Evolutionary conservation across 441 rosid species (phyloP).

Genomic region (Gossypium schwendimanii): DNA sequence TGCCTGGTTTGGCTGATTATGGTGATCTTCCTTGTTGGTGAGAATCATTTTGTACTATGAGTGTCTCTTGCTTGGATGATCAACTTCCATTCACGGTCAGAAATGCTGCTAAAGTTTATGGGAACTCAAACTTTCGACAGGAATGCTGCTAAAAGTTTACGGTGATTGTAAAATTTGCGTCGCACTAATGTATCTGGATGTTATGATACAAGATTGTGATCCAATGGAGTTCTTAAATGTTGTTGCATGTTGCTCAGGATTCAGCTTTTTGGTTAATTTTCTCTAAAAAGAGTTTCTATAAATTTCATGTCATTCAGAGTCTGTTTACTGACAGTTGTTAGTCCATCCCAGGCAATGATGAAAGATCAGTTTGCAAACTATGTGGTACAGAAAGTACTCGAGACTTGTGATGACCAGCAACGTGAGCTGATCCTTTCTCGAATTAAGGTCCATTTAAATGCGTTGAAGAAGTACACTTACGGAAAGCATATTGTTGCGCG

Average conservation of each 20-base stretch:
- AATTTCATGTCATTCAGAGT: not conserved
- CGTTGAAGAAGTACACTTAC: constrained; percentile 91
- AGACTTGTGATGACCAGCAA: constrained; percentile 91
- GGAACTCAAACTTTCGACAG: not conserved
- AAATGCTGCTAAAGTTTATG: not conserved
- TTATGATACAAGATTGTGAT: not conserved
- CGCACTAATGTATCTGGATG: not conserved
- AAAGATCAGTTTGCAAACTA: constrained; percentile 98
- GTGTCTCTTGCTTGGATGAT: not conserved
- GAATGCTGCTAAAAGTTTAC: not conserved
- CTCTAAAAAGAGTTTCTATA: not conserved
- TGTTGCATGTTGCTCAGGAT: not conserved
- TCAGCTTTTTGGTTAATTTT: not conserved
- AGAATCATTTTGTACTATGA: not conserved
- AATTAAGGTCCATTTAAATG: constrained; percentile 86
- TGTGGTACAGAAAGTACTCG: constrained; percentile 92
- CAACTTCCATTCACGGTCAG: not conserved
- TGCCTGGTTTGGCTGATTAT: not conserved
- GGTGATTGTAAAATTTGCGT: not conserved
- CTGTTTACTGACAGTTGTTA: not conserved
- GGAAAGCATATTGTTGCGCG: constrained; percentile 98
- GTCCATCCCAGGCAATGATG: constrained; percentile 79
- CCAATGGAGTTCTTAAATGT: not conserved
- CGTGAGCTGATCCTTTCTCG: constrained; percentile 88
- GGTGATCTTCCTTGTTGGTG: not conserved